phyloP scores from a whole-genome alignment of 352 stramenopile species.

The Phytophthora vignae region DNA sequence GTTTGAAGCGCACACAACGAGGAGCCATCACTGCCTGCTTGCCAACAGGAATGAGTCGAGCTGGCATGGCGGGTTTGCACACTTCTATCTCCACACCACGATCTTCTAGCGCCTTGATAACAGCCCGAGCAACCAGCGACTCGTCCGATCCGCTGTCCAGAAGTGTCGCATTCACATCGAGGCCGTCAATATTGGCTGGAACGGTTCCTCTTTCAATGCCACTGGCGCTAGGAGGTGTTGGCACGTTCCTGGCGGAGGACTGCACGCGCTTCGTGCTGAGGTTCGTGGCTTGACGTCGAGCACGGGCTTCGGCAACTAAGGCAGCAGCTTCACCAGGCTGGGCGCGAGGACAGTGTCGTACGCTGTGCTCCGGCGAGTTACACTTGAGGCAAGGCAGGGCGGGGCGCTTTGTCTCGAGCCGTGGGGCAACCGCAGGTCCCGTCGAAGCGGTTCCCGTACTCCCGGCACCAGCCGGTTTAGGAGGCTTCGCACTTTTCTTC shows the following conservation, averaged over 20 bases:
- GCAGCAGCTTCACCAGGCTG: background rate
- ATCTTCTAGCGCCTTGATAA: background rate
- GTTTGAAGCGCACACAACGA: background rate
- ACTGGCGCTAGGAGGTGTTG: background rate
- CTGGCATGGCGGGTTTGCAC: background rate
- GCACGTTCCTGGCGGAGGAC: too few relatives aligned
- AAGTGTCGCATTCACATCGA: background rate
- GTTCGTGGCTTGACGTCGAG: too few relatives aligned
- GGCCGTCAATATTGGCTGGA: background rate
- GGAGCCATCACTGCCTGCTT: background rate
- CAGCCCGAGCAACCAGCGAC: background rate
- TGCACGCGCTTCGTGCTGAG: background rate
- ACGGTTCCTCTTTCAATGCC: background rate
- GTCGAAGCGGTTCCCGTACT: too few relatives aligned
- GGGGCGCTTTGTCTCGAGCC: background rate
- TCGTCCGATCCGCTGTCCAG: background rate
- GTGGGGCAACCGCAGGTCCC: too few relatives aligned
- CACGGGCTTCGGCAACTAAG: background rate
- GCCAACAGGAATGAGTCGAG: background rate
- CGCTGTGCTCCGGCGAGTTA: background rate
- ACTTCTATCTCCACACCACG: background rate
- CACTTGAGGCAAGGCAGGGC: background rate
- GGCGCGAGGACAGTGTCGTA: background rate
- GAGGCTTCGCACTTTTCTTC: too few relatives aligned
- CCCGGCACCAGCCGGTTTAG: too few relatives aligned